Evolutionary conservation across 1,284 basidiomycete species (phyloP).

Genomic region (Ustilago vetiveriae): DNA sequence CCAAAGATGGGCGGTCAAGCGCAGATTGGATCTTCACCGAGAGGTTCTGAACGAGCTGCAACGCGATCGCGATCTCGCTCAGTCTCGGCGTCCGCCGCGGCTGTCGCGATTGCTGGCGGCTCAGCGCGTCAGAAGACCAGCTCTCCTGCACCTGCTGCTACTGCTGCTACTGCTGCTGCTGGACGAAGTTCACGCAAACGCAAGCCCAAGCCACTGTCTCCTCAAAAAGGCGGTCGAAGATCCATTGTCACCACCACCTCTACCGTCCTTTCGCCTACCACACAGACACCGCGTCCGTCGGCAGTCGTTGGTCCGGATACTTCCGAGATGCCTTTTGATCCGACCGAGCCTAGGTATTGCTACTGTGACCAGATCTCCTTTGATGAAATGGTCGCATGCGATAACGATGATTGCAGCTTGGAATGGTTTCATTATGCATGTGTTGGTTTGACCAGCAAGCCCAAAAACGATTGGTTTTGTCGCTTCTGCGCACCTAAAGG

Average conservation of each 20-base stretch:
- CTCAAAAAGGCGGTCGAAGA: conserved; percentile 33
- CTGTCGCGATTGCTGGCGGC: not conserved
- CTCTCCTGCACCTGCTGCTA: not conserved
- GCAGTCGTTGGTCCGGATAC: conserved; percentile 19
- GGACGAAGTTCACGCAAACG: conserved; percentile 13
- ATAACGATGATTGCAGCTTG: conserved; percentile 70
- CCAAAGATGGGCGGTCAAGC: conserved; percentile 22
- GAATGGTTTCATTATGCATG: conserved; percentile 69
- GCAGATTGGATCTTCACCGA: conserved; percentile 7
- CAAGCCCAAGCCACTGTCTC: conserved; percentile 32
- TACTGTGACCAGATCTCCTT: conserved; percentile 70
- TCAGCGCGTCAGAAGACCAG: conserved; percentile 4
- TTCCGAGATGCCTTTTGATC: conserved; percentile 61
- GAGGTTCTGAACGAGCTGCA: not conserved
- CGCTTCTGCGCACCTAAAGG: conserved; percentile 62
- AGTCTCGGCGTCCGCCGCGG: not conserved
- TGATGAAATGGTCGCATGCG: conserved; percentile 67
- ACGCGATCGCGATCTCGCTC: conserved; percentile 15
- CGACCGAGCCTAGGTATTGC: conserved; percentile 71
- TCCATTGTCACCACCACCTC: conserved; percentile 13
- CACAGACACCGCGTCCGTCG: not conserved
- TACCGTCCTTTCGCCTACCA: conserved; percentile 11
- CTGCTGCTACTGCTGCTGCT: too few relatives aligned
- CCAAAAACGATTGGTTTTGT: conserved; percentile 63
- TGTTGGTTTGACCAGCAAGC: conserved; percentile 51